A percentile compares a stretch with the other conserved stretches of the same genome.
Conservation (phyloP, 2,329 filamentous ascomycete species). For the Colletotrichum costaricense region DNA sequence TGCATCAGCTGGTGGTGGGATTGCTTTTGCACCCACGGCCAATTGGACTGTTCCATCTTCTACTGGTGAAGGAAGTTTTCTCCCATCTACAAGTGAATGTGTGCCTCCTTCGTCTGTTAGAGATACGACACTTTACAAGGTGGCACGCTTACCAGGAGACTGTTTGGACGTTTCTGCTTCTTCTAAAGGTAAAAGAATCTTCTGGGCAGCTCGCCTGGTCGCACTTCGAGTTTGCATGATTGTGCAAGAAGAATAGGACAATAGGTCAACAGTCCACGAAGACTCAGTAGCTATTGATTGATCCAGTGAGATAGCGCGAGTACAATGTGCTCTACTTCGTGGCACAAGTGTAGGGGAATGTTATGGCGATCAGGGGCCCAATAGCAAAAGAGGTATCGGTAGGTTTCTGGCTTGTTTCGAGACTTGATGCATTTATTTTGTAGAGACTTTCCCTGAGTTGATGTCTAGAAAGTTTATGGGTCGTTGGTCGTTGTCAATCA, state of each 20-base stretch:
- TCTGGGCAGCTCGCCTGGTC: background rate
- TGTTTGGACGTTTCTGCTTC: background rate
- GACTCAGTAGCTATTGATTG: background rate
- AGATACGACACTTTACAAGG: too few relatives aligned
- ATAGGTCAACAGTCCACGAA: too few relatives aligned
- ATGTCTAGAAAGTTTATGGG: background rate
- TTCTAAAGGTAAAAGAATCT: background rate
- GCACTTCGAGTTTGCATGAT: background rate
- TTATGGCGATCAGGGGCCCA: too few relatives aligned
- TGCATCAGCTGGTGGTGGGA: too few relatives aligned
- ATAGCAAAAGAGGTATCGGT: background rate
- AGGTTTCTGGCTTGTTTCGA: background rate
- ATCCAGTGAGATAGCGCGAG: background rate
- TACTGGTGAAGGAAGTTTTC: too few relatives aligned
- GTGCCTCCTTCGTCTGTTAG: too few relatives aligned
- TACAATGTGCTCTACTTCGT: background rate
- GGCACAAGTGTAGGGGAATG: too few relatives aligned
- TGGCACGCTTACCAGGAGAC: too few relatives aligned
- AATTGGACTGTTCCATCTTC: too few relatives aligned
- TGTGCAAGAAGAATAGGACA: background rate
- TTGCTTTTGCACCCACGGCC: too few relatives aligned
- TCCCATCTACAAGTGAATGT: too few relatives aligned
- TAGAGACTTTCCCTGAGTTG: background rate
- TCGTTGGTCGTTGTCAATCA: background rate
- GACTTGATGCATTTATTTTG: background rate